phyloP scores from a whole-genome alignment of 495 filamentous ascomycete species.

The Penicillium pancosmium region DNA sequence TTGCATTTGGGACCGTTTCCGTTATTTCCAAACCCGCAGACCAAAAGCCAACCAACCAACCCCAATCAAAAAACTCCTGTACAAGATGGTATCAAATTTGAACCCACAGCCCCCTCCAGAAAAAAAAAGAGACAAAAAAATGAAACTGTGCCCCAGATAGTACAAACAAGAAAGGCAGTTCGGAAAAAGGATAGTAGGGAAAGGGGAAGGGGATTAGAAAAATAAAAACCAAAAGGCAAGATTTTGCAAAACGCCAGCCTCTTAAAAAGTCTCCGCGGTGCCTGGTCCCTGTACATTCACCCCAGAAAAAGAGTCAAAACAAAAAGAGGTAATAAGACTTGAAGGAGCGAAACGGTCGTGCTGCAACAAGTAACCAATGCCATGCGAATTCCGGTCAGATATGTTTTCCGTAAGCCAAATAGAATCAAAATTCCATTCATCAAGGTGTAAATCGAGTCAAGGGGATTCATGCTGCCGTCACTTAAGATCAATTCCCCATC shows the following conservation, averaged over 20 bases:
- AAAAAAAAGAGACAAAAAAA: slow-evolving; percentile 15
- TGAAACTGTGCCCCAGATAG: slow-evolving; percentile 23
- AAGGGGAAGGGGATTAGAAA: slow-evolving; percentile 5
- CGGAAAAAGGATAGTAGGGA: slow-evolving; percentile 9
- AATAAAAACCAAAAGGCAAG: slow-evolving; percentile 18
- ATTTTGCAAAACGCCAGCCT: slow-evolving; percentile 25
- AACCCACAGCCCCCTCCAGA: slow-evolving; percentile 29
- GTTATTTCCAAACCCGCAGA: slow-evolving; percentile 25
- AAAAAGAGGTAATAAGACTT: slow-evolving; percentile 4
- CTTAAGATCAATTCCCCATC: slow-evolving; percentile 37
- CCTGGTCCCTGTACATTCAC: slow-evolving; percentile 28
- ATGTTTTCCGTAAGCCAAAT: slow-evolving; percentile 8
- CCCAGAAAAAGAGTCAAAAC: slow-evolving; percentile 9
- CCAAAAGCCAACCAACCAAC: slow-evolving; percentile 10
- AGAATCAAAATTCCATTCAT: neutral
- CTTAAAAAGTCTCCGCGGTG: slow-evolving; percentile 20
- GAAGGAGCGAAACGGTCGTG: neutral
- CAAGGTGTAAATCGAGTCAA: slow-evolving; percentile 5
- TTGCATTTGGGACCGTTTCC: slow-evolving; percentile 26
- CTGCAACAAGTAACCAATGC: neutral
- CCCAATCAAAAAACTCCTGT: slow-evolving; percentile 36
- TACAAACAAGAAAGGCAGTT: slow-evolving; percentile 23
- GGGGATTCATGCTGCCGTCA: slow-evolving; percentile 1
- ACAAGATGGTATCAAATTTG: slow-evolving; percentile 50
- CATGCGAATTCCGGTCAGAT: slow-evolving; percentile 3